Base-by-base conservation (phyloP, 192 early-diverging fungal species). In the Radiomyces spectabilis region DNA sequence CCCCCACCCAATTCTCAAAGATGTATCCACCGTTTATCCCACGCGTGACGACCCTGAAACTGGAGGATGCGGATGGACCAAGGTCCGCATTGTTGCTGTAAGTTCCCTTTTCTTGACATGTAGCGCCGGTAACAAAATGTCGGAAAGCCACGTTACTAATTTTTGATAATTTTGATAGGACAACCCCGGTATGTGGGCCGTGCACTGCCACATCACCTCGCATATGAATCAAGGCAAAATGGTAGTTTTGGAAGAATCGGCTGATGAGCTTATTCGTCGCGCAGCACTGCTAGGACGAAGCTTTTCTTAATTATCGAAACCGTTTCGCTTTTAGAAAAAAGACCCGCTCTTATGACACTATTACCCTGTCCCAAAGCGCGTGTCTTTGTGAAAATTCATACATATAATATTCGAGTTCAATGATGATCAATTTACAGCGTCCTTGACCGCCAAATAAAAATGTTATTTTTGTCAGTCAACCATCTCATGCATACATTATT, bases 141-240 rank as follows among this genome's bases (percentile, higher is more conserved):
- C 29, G 15, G 5, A 7, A 41, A 30, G 12, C 12, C 22, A 31
- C 7, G 27, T 13, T 47, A n/a, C n/a, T n/a, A 16, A 19, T 40
- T 37, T 38, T 35, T 24, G 25, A 26, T 24, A 12, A 15, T 55
- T 37, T 34, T 37, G 15, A 15, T 40, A 57, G 34, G 73, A 80
- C 9, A 66, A 66, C 30, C 65, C 65, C 21, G 65, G 65, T 0
- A 24, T 60, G 4, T 66, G 65, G 65, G 56, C 56, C 10, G 22
- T 66, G 7, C 65, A 66, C 22, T 66, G 65, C 24, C 65, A 66
- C 37, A 66, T 66, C 25, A 61, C 69, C 13, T 61, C 75, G 45
- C 76, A 78, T n/a, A 63, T 80, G 53, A 5, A 55, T n/a, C 44
- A 48, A 31, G 60, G 60, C 22, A 62, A 62, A 32, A 46, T 62